phyloP scores from a whole-genome alignment of 768 basidiomycete species.

The Lentinula raphanica region DNA sequence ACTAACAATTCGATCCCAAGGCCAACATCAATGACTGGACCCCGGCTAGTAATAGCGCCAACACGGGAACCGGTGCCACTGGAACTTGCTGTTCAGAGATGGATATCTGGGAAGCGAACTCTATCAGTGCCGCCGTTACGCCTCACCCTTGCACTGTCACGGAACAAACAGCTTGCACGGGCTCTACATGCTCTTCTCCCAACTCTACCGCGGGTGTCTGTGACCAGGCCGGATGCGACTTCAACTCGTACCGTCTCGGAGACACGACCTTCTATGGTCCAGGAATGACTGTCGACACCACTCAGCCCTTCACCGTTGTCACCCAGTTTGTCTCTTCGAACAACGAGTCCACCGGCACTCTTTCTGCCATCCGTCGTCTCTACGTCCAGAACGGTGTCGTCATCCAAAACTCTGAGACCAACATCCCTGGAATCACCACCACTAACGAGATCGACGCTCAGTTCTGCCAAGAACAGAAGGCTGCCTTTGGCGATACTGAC shows the following conservation, averaged over 20 bases:
- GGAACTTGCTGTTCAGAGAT: constrained; percentile 2
- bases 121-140: constrained; percentile 8
- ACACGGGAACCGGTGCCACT: constrained; percentile 21
- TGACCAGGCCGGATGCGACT: constrained; percentile 56
- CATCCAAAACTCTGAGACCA: constrained; percentile 27
- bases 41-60: constrained; percentile 20
- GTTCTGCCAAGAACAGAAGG: constrained; percentile 38
- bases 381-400: constrained; percentile 41
- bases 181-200: constrained; percentile 28
- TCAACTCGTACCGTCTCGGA: constrained; percentile 52
- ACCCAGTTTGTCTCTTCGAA: constrained; percentile 48
- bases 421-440: constrained; percentile 24
- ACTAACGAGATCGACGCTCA: constrained; percentile 32
- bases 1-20: constrained; percentile 9
- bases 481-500: constrained; percentile 38
- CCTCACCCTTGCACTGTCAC: constrained; percentile 25
- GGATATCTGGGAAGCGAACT: constrained; percentile 22
- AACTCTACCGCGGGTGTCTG: constrained; percentile 40
- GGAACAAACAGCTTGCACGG: constrained; percentile 38
- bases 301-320: constrained; percentile 47
- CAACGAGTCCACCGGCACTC: constrained; percentile 39
- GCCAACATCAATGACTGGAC: constrained; percentile 38
- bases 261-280: constrained; percentile 33
- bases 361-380: constrained; percentile 49
- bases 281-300: constrained; percentile 47